Conservation (phyloP, 192 early-diverging fungal species). For the Rhizophagus clarus region DNA sequence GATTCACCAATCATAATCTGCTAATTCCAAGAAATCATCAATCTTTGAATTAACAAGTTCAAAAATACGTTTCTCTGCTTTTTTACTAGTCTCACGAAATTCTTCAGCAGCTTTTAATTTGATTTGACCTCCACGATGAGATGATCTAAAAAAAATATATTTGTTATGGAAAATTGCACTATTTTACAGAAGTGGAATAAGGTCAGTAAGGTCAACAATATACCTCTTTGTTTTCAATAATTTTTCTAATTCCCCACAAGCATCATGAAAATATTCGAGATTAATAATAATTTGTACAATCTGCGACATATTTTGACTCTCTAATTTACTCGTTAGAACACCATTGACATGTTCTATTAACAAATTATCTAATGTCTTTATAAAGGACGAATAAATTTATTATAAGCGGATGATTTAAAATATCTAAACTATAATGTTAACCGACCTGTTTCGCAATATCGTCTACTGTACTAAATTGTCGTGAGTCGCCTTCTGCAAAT, state of each 20-base stretch:
- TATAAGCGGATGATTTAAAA: background rate
- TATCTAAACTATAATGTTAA: background rate
- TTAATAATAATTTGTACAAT: conserved; percentile 88
- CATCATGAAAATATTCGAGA: conserved; percentile 71
- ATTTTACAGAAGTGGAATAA: background rate
- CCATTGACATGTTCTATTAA: conserved; percentile 71
- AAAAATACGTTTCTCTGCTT: conserved; percentile 82
- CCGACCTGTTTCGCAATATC: conserved; percentile 76
- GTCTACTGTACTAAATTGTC: conserved; percentile 85
- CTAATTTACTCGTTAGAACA: conserved; percentile 65
- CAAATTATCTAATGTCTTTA: conserved; percentile 67
- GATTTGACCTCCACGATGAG: conserved; percentile 58
- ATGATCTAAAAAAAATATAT: conserved; percentile 41
- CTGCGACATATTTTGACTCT: conserved; percentile 71
- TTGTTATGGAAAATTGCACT: background rate
- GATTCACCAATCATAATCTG: conserved; percentile 82
- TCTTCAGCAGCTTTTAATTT: conserved; percentile 62
- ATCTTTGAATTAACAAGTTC: conserved; percentile 79
- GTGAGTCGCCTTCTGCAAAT: conserved; percentile 82
- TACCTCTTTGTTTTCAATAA: conserved; percentile 53
- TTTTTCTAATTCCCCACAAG: conserved; percentile 74
- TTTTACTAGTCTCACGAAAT: conserved; percentile 68
- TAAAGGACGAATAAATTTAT: background rate
- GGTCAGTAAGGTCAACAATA: background rate
- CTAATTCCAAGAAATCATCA: conserved; percentile 78